Evolutionary conservation across 2,329 filamentous ascomycete species (phyloP).

Genomic region (Aspergillus uvarum): DNA sequence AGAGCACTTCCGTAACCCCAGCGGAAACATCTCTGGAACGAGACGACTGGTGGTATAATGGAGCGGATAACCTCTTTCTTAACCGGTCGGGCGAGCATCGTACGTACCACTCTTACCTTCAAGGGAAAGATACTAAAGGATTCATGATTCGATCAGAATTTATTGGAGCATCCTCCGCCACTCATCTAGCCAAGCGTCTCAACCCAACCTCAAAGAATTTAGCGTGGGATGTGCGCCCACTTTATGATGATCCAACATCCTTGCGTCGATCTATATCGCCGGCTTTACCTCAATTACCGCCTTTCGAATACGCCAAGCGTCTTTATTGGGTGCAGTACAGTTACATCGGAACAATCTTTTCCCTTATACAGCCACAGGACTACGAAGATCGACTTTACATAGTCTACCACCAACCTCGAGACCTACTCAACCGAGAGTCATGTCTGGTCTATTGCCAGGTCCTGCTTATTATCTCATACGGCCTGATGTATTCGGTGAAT

Average conservation of each 20-base stretch:
- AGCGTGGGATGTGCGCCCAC: constrained; percentile 37
- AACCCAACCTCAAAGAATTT: constrained; percentile 35
- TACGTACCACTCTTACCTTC: constrained; percentile 12
- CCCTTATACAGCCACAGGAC: constrained; percentile 49
- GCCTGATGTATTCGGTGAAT: constrained; percentile 59
- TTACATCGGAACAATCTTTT: constrained; percentile 60
- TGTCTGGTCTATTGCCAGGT: constrained; percentile 55
- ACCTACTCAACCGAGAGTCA: constrained; percentile 47
- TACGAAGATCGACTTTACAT: constrained; percentile 50
- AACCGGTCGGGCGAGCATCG: constrained; percentile 39
- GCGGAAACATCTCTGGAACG: constrained; percentile 28
- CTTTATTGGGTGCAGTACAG: constrained; percentile 55
- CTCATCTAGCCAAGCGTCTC: constrained; percentile 36
- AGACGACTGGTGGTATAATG: constrained; percentile 44
- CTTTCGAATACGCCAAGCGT: constrained; percentile 52
- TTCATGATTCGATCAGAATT: constrained; percentile 23
- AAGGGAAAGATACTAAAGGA: neutral
- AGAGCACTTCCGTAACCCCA: constrained; percentile 20
- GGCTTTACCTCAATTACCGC: constrained; percentile 46
- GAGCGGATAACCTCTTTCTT: constrained; percentile 35
- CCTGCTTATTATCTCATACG: constrained; percentile 55
- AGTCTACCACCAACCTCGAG: constrained; percentile 46
- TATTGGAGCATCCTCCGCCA: constrained; percentile 37
- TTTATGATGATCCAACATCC: constrained; percentile 36
- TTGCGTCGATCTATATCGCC: constrained; percentile 29